Percentiles rank a stretch among this genome's conserved stretches.
phyloP scores from a whole-genome alignment of 106 monocot species.

The Apostasia ramifera region DNA sequence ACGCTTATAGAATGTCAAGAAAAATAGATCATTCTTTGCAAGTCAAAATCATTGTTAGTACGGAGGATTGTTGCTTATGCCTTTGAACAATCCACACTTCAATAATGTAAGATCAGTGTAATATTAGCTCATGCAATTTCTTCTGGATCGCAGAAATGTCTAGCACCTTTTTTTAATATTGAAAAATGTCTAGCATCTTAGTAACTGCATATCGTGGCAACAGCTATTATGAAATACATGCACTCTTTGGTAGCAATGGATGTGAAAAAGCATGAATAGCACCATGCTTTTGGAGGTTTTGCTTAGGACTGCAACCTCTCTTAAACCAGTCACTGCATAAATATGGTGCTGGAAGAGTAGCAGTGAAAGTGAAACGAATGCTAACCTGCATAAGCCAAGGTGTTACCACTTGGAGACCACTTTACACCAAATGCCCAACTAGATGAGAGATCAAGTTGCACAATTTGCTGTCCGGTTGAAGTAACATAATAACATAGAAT shows the following conservation, averaged over 20 bases:
- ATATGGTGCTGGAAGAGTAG: not conserved
- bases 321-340: too few species aligned
- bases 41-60: too few species aligned
- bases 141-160: not conserved
- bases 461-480: conserved; percentile 79
- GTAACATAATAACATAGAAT: not conserved
- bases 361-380: not conserved
- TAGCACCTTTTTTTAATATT: too few species aligned
- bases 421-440: conserved; percentile 91
- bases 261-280: not conserved
- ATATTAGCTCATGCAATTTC: not conserved
- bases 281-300: not conserved
- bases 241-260: not conserved
- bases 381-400: conserved; percentile 85
- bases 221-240: not conserved
- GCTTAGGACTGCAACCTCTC: not conserved
- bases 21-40: too few species aligned
- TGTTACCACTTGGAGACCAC: conserved; percentile 95
- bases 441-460: conserved; percentile 88
- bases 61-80: too few species aligned
- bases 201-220: not conserved
- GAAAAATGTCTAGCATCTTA: not conserved
- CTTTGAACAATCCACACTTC: not conserved
- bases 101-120: not conserved
- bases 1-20: too few species aligned